Evolutionary conservation across 1,139 yeast genomes (phyloP).

Genomic region (Candida buenavistaensis): DNA sequence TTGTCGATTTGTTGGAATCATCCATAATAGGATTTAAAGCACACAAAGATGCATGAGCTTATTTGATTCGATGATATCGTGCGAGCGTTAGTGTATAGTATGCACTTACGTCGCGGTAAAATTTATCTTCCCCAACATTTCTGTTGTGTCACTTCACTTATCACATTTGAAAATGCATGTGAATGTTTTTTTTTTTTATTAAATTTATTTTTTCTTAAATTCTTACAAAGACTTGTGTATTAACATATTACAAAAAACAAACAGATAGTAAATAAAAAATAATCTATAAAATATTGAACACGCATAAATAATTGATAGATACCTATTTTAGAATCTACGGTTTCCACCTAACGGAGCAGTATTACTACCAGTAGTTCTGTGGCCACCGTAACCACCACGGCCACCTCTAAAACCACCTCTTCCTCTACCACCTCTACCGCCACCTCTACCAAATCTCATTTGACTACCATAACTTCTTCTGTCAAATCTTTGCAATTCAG

Average conservation of each 20-base stretch:
- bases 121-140: too few relatives aligned
- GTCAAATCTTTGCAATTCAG: constrained; percentile 57
- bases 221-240: too few relatives aligned
- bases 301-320: constrained; percentile 2
- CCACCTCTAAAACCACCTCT: constrained; percentile 36
- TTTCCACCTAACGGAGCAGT: constrained; percentile 28
- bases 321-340: constrained; percentile 34
- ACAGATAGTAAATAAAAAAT: not conserved
- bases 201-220: too few relatives aligned
- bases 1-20: not conserved
- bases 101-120: too few relatives aligned
- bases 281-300: constrained; percentile 3
- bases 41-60: too few relatives aligned
- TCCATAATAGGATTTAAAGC: too few relatives aligned
- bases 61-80: too few relatives aligned
- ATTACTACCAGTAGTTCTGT: constrained; percentile 33
- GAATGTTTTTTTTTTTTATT: too few relatives aligned
- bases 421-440: constrained; percentile 58
- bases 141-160: too few relatives aligned
- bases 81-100: too few relatives aligned
- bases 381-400: constrained; percentile 27
- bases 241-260: not conserved
- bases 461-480: constrained; percentile 54
- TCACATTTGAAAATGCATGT: too few relatives aligned
- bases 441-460: constrained; percentile 59